These are phyloP conservation scores for Agaricus subrufescens DNA, from an alignment of 768 basidiomycete genomes.

Conservation along the genomic window DNA sequence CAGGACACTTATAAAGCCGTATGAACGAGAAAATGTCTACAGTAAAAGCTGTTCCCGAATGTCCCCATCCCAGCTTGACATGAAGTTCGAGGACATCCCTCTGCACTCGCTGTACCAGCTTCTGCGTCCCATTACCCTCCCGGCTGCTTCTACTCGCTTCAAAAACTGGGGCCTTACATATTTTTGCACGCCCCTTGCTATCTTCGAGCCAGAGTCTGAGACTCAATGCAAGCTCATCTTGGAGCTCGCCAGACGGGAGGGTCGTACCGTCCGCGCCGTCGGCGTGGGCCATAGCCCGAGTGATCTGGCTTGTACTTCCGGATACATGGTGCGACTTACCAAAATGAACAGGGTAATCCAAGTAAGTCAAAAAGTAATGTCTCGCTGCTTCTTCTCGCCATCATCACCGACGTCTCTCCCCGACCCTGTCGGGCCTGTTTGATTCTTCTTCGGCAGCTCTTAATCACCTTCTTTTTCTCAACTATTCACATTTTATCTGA, in stretches of 20 bases:
- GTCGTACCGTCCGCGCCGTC: conserved; percentile 69
- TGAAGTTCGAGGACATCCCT: conserved; percentile 33
- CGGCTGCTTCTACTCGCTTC: conserved; percentile 45
- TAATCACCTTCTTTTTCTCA: background rate
- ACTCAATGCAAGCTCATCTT: conserved; percentile 70
- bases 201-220: conserved; percentile 73
- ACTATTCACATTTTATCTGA: background rate
- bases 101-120: conserved; percentile 44
- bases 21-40: conserved; percentile 20
- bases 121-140: conserved; percentile 52
- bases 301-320: conserved; percentile 87
- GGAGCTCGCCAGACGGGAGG: conserved; percentile 73
- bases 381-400: conserved; percentile 10
- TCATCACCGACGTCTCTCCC: background rate
- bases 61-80: conserved; percentile 27
- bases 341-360: conserved; percentile 69
- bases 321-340: conserved; percentile 80
- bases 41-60: conserved; percentile 25
- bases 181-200: conserved; percentile 56
- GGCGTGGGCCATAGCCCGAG: conserved; percentile 93
- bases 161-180: conserved; percentile 88
- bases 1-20: conserved; percentile 30
- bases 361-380: conserved; percentile 40
- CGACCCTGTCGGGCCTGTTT: background rate
- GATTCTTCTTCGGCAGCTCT: background rate